A percentile compares a stretch with the other conserved stretches of the same genome.
Conservation (phyloP, 139 green algal genomes). For the Volvox reticuliferus region DNA sequence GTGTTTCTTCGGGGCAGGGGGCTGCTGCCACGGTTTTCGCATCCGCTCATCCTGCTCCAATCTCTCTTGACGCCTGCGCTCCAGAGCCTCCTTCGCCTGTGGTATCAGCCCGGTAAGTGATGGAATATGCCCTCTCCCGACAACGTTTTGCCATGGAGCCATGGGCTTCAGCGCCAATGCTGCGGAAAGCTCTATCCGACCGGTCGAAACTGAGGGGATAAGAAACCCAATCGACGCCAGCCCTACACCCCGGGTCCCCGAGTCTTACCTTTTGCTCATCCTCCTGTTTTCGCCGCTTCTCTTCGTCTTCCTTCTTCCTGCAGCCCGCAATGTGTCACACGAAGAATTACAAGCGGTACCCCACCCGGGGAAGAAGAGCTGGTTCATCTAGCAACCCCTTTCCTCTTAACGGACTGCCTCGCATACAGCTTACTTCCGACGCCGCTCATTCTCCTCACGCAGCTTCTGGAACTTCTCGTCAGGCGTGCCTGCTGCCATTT, state of each 20-base stretch:
- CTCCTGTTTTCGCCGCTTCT: slow-evolving; percentile 45
- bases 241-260: background rate
- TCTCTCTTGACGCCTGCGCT: slow-evolving; percentile 51
- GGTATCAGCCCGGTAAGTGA: background rate
- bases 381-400: too few species aligned
- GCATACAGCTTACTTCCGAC: slow-evolving; percentile 36
- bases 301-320: slow-evolving; percentile 59
- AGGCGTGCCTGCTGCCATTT: slow-evolving; percentile 17
- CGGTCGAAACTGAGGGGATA: too few species aligned
- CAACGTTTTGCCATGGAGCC: too few species aligned
- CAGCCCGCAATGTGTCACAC: background rate
- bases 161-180: too few species aligned
- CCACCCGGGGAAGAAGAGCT: too few species aligned
- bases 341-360: background rate
- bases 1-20: slow-evolving; percentile 62
- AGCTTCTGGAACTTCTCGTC: slow-evolving; percentile 46
- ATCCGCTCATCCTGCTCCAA: slow-evolving; percentile 69
- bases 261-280: slow-evolving; percentile 49
- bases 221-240: too few species aligned
- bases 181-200: too few species aligned
- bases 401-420: background rate
- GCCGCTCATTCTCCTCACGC: slow-evolving; percentile 49
- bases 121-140: too few species aligned
- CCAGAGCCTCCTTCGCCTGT: slow-evolving; percentile 60
- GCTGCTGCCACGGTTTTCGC: slow-evolving; percentile 67